These are phyloP conservation scores for Hibiscus trionum DNA, from an alignment of 345 rosid species.

Conservation along the genomic window DNA sequence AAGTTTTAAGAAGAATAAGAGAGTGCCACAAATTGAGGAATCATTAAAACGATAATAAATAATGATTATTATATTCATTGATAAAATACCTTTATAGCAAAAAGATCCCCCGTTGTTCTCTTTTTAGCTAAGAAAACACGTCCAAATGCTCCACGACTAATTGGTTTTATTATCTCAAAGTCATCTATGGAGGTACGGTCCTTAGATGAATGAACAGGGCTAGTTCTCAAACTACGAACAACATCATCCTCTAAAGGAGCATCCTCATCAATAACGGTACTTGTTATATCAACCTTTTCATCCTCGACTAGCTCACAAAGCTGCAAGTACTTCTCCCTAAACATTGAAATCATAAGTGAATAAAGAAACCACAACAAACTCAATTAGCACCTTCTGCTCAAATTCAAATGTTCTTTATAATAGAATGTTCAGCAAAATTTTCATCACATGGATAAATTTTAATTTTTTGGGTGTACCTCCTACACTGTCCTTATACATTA, in stretches of 20 bases:
- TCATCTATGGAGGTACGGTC: constrained; percentile 98
- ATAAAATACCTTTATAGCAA: constrained; percentile 78
- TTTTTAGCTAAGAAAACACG: constrained; percentile 96
- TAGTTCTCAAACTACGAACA: constrained; percentile 87
- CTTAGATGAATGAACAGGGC: constrained; percentile 74
- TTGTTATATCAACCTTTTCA: constrained; percentile 77
- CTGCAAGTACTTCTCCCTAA: constrained; percentile 96
- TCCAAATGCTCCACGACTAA: constrained; percentile 99
- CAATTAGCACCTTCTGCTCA: constrained; percentile 3
- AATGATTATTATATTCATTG: background rate
- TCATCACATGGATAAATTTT: background rate
- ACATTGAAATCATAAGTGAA: background rate
- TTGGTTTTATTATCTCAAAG: constrained; percentile 97
- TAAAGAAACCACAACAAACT: constrained; percentile 11
- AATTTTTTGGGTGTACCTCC: background rate
- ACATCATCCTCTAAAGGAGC: constrained; percentile 95
- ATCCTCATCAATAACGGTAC: constrained; percentile 91
- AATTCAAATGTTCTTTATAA: constrained; percentile 2
- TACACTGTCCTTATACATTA: background rate
- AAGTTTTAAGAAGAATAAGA: background rate
- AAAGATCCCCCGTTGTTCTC: constrained; percentile 96
- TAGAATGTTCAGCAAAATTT: background rate
- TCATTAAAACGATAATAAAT: constrained; percentile 1
- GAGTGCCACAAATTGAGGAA: background rate
- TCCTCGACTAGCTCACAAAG: constrained; percentile 84